Evolutionary conservation across 2,329 filamentous ascomycete species (phyloP), one percentile per base, ranked within the genome.

Genomic region (Neonectria sp.): DNA sequence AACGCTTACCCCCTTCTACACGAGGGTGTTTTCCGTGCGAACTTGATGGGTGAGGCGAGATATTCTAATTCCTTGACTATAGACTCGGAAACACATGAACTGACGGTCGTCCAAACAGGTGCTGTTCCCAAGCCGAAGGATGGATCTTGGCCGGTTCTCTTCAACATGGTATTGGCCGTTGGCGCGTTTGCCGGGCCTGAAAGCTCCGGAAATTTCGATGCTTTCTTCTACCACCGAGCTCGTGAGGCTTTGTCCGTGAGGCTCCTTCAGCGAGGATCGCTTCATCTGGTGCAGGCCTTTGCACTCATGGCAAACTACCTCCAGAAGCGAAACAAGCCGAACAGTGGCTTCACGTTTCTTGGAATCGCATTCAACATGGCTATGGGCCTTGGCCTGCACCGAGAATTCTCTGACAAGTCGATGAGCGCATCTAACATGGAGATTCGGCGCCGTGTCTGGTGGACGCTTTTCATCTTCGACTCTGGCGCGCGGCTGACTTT

Each of bases 311-410:
- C 79, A 0, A 85, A 85, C 45, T 86, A 86, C 70, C 76, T 86
- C 2, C 85, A 86, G 60, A 86, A 85, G 68, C 76, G 81, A 25
- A 82, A 86, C 62, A 76, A 82, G 4, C 83, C 84, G 6, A 86
- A 86, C 64, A 85, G 83, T 0, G 82, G 83, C 1, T 86, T 85
- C 68, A 85, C 85, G 61, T 82, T 84, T 45, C 79, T 85, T 35
- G 85, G 84, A 0, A 80, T 86, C 33, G 84, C 84, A 1, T 80
- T 82, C 51, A 78, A 83, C 37, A 83, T 86, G 79, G 84, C 84
- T 0, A 74, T 86, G 5, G 83, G 83, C 0, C 71, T 86, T 7
- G 84, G 85, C 0, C 76, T 87, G 0, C 84, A 86, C 67, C 80
- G 81, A 5, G 83, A 86, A 59, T 73, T 78, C 31, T 12, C 31